Percentiles rank a stretch among this genome's conserved stretches.
Conservation (phyloP, 2,329 filamentous ascomycete genomes). For the Fusarium siculi region DNA sequence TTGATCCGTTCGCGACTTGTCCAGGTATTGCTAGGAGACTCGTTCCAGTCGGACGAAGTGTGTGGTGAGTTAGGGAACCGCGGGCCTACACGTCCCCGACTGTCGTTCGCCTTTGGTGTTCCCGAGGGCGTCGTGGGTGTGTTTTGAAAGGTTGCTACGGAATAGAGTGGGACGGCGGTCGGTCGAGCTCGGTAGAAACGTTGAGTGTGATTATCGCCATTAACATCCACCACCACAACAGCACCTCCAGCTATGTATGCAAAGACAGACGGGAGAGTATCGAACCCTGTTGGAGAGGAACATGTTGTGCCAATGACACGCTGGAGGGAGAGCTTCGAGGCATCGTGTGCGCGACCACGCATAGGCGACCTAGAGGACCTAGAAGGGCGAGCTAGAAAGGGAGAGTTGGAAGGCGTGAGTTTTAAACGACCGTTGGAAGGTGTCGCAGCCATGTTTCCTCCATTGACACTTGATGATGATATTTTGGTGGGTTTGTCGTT, state of each 20-base stretch:
- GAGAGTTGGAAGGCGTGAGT: conserved; percentile 81
- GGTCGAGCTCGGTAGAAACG: conserved; percentile 92
- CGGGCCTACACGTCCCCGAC: conserved; percentile 65
- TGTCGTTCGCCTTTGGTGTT: conserved; percentile 72
- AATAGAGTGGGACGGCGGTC: conserved; percentile 74
- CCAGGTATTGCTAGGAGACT: conserved; percentile 80
- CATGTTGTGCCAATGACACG: conserved; percentile 94
- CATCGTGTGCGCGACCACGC: conserved; percentile 62
- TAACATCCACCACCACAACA: conserved; percentile 87
- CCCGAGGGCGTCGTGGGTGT: conserved; percentile 60
- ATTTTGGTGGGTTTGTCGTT: conserved; percentile 22
- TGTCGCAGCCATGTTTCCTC: conserved; percentile 68
- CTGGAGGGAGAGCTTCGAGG: conserved; percentile 75
- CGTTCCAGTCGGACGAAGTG: conserved; percentile 64
- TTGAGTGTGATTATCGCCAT: conserved; percentile 75
- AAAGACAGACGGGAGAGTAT: conserved; percentile 80
- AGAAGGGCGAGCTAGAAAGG: conserved; percentile 69
- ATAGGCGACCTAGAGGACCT: conserved; percentile 72
- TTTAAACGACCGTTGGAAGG: conserved; percentile 69
- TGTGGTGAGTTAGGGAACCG: conserved; percentile 61
- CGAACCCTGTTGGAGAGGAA: conserved; percentile 84
- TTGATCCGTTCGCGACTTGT: conserved; percentile 93
- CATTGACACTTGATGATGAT: conserved; percentile 56
- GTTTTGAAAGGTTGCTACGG: conserved; percentile 64
- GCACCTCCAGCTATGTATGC: conserved; percentile 93